Evolutionary conservation across 495 filamentous ascomycete species (phyloP).

Genomic region (Penicillium arizonense): DNA sequence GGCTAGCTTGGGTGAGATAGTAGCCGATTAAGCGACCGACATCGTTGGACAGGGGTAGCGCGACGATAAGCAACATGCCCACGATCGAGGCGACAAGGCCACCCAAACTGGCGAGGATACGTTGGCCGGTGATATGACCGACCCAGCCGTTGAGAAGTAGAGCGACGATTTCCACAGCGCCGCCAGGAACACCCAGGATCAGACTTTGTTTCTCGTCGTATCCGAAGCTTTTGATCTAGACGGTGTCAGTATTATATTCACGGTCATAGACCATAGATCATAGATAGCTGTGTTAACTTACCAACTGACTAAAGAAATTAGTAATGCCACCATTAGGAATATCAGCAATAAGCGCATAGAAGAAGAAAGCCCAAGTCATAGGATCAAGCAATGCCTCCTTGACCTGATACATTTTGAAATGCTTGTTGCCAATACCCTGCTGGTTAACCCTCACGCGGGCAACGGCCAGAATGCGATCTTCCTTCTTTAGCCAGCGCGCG

Average conservation of each 20-base stretch:
- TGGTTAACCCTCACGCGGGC: constrained; percentile 63
- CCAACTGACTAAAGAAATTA: constrained; percentile 69
- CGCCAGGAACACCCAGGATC: constrained; percentile 64
- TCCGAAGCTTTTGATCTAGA: constrained; percentile 41
- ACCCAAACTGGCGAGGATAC: constrained; percentile 46
- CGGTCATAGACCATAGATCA: not conserved
- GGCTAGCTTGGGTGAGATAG: constrained; percentile 59
- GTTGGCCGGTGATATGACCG: constrained; percentile 56
- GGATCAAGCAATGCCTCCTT: constrained; percentile 59
- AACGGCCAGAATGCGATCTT: constrained; percentile 59
- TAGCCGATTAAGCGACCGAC: constrained; percentile 60
- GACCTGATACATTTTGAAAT: constrained; percentile 63
- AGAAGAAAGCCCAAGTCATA: constrained; percentile 64
- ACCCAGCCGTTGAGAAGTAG: constrained; percentile 59
- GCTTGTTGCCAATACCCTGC: constrained; percentile 69
- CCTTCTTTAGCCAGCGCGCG: constrained; percentile 61
- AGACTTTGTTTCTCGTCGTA: constrained; percentile 59
- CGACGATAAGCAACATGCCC: constrained; percentile 66
- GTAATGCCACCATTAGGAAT: constrained; percentile 68
- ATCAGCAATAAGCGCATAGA: constrained; percentile 59
- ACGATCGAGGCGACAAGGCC: constrained; percentile 38
- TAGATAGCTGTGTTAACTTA: constrained; percentile 15
- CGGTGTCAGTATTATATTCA: not conserved
- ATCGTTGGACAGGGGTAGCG: constrained; percentile 57
- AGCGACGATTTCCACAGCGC: constrained; percentile 63